Percentiles rank a stretch among this genome's conserved stretches.
Evolutionary conservation across 2,329 filamentous ascomycete genomes (phyloP).

Genomic region (Phialophora macrospora): DNA sequence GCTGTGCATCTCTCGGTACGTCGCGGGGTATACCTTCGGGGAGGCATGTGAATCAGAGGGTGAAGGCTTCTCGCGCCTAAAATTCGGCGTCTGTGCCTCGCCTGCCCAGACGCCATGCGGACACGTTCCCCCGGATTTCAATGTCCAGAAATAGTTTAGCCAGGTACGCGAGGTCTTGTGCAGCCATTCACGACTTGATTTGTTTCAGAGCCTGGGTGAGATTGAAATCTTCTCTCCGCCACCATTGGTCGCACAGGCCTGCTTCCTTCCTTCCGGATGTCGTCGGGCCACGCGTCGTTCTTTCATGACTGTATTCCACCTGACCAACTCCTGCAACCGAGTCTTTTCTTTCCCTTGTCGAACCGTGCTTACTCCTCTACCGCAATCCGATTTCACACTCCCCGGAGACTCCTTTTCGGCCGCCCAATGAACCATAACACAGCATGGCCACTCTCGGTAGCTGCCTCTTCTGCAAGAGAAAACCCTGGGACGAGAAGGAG

Average conservation of each 20-base stretch:
- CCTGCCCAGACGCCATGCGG: background rate
- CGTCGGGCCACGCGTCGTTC: background rate
- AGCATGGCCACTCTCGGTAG: constrained; percentile 13
- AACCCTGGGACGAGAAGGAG: constrained; percentile 17
- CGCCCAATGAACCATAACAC: too few species aligned
- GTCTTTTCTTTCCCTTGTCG: background rate
- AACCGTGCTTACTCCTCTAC: background rate
- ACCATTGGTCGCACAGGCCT: background rate
- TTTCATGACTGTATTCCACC: background rate
- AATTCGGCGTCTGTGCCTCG: background rate
- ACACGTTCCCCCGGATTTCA: background rate
- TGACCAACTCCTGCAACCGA: background rate
- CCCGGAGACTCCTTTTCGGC: too few species aligned
- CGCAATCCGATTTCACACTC: too few species aligned
- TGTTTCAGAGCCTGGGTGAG: background rate
- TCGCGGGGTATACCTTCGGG: background rate
- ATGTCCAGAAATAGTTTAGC: background rate
- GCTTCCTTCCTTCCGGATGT: background rate
- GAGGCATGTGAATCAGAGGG: background rate
- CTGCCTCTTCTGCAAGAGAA: constrained; percentile 23
- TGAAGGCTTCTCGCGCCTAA: background rate
- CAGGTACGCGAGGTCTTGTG: background rate
- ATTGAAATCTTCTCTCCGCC: background rate
- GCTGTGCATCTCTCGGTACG: background rate
- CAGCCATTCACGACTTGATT: background rate